Conservation (phyloP, 306 rosid species). For the Cercis canadensis region DNA sequence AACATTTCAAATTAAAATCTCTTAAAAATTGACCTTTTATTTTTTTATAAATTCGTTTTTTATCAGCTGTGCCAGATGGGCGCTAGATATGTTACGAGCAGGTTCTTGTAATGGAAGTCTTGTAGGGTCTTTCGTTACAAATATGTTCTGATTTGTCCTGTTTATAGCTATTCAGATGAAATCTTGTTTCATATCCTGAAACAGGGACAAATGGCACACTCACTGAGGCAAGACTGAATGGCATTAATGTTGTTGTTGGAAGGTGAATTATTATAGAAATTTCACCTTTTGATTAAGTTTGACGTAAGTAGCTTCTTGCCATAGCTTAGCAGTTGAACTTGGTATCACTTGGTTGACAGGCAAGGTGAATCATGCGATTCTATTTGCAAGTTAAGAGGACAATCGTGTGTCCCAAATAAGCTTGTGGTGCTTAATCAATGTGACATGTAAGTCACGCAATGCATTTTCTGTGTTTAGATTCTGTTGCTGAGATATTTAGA, state of each 20-base stretch:
- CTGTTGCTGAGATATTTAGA: constrained; percentile 29
- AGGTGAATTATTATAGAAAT: constrained; percentile 57
- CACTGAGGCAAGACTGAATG: constrained; percentile 73
- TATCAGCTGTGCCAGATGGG: neutral
- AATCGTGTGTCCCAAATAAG: constrained; percentile 88
- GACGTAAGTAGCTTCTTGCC: constrained; percentile 35
- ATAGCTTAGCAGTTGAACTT: constrained; percentile 42
- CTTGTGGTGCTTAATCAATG: constrained; percentile 83
- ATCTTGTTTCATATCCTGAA: constrained; percentile 35
- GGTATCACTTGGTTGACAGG: constrained; percentile 56
- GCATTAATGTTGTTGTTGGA: constrained; percentile 83
- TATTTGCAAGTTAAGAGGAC: constrained; percentile 86
- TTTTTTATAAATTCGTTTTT: neutral
- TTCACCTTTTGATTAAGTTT: constrained; percentile 13
- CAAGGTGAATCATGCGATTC: constrained; percentile 88
- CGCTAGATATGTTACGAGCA: neutral
- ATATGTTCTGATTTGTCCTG: constrained; percentile 28
- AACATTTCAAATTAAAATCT: neutral
- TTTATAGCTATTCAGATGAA: constrained; percentile 22
- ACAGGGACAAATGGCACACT: constrained; percentile 57
- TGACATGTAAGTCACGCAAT: constrained; percentile 71
- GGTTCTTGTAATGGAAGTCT: constrained; percentile 22
- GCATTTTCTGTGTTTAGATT: constrained; percentile 15
- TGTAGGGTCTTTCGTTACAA: constrained; percentile 13
- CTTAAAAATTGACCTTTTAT: neutral